phyloP scores from a whole-genome alignment of 805 yeast genomes.

The Pichia sporocuriosa region DNA sequence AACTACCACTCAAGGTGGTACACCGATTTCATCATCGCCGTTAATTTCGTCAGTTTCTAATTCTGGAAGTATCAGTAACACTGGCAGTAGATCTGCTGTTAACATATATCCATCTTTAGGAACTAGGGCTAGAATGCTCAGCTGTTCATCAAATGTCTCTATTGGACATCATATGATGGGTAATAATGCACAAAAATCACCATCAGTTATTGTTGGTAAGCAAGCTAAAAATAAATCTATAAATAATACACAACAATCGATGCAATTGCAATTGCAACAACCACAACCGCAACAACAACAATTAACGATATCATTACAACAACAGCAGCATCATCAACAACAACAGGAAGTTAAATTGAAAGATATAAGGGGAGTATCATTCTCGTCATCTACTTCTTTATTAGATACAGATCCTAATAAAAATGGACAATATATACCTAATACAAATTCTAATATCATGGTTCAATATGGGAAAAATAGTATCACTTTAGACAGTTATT shows the following conservation, averaged over 20 bases:
- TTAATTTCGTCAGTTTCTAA: not conserved
- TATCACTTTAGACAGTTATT: too few species aligned
- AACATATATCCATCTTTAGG: constrained; percentile 3
- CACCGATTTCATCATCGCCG: constrained; percentile 5
- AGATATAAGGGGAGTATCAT: too few species aligned
- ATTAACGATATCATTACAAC: constrained; percentile 1
- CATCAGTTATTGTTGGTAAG: not conserved
- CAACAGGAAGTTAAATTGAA: not conserved
- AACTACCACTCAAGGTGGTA: not conserved
- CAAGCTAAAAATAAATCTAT: too few species aligned
- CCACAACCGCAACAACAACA: constrained; percentile 6
- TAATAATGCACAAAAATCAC: constrained; percentile 3
- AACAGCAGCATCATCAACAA: not conserved
- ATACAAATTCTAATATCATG: too few species aligned
- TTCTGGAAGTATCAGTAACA: not conserved
- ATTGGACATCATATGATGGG: not conserved
- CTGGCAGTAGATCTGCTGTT: not conserved
- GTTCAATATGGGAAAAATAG: too few species aligned
- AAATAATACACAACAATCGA: not conserved
- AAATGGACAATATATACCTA: too few species aligned
- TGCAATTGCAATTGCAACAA: not conserved
- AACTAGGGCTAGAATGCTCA: constrained; percentile 4
- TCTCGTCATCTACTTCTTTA: too few species aligned
- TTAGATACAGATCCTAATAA: too few species aligned
- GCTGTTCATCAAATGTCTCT: constrained; percentile 6